phyloP scores from a whole-genome alignment of 2,329 filamentous ascomycete genomes.

The Talaromyces marneffei region DNA sequence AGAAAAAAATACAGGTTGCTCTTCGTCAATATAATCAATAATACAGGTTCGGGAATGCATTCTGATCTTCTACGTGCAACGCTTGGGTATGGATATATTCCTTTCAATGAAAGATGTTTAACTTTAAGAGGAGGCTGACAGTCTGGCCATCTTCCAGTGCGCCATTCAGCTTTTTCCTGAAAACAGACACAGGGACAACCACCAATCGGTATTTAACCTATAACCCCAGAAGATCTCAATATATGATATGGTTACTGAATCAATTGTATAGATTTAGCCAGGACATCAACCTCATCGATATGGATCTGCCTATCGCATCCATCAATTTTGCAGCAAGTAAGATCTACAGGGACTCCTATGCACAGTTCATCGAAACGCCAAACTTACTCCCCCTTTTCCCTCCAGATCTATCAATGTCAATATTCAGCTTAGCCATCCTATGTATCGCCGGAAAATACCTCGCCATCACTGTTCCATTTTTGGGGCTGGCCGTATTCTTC shows the following conservation, averaged over 20 bases:
- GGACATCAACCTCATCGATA: slow-evolving; percentile 41
- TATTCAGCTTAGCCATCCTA: slow-evolving; percentile 39
- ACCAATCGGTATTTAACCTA: slow-evolving; percentile 2
- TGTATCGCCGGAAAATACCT: slow-evolving; percentile 44
- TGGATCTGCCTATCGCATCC: slow-evolving; percentile 33
- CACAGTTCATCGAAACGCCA: too few species aligned
- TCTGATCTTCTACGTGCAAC: neutral
- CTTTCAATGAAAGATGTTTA: too few species aligned
- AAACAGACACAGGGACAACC: neutral
- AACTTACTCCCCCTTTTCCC: too few species aligned
- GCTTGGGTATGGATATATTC: too few species aligned
- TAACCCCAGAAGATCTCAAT: neutral
- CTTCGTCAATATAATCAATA: neutral
- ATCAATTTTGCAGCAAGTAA: slow-evolving; percentile 2
- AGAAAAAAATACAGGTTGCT: neutral
- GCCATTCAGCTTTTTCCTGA: slow-evolving; percentile 6
- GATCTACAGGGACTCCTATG: neutral
- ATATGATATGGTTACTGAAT: too few species aligned
- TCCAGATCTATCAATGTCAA: neutral
- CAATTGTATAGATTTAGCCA: slow-evolving; percentile 33
- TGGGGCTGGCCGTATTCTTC: slow-evolving; percentile 43
- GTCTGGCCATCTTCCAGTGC: neutral
- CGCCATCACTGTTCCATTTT: slow-evolving; percentile 46
- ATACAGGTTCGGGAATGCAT: neutral
- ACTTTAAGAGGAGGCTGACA: too few species aligned